Conservation (phyloP, 345 rosid genomes). For the Linum usitatissimum region DNA sequence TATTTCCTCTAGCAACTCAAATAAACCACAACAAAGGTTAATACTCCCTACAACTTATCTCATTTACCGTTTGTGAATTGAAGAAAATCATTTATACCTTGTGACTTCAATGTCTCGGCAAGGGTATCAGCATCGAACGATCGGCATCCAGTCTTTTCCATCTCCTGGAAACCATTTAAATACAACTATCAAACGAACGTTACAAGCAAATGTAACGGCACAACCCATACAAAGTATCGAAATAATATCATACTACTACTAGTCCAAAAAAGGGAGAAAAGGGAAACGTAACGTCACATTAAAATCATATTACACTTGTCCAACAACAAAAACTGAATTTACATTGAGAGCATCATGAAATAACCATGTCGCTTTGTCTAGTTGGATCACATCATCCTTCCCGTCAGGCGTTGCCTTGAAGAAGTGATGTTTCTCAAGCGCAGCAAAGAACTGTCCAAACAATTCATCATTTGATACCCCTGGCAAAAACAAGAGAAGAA, state of each 20-base stretch:
- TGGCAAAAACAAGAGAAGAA: constrained; percentile 22
- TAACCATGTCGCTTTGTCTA: constrained; percentile 57
- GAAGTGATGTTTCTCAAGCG: constrained; percentile 63
- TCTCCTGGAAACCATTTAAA: constrained; percentile 44
- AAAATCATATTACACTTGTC: constrained; percentile 8
- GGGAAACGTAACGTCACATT: neutral
- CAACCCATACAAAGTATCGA: constrained; percentile 1
- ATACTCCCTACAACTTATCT: too few relatives aligned
- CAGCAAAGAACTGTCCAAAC: constrained; percentile 65
- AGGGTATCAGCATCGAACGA: constrained; percentile 35
- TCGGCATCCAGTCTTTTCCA: constrained; percentile 58
- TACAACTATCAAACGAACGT: constrained; percentile 9
- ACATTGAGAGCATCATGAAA: constrained; percentile 71
- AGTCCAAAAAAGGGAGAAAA: neutral
- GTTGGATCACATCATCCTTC: constrained; percentile 49
- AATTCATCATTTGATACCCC: constrained; percentile 67
- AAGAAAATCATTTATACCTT: constrained; percentile 38
- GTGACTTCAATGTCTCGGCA: constrained; percentile 64
- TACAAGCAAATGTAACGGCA: neutral
- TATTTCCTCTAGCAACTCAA: too few relatives aligned
- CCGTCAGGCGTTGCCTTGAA: constrained; percentile 44
- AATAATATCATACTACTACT: neutral
- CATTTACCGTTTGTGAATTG: neutral
- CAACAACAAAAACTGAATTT: constrained; percentile 16
- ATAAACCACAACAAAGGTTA: neutral